Evolutionary conservation across 2,329 filamentous ascomycete species (phyloP).

Genomic region (Paraconiothyrium sp.): DNA sequence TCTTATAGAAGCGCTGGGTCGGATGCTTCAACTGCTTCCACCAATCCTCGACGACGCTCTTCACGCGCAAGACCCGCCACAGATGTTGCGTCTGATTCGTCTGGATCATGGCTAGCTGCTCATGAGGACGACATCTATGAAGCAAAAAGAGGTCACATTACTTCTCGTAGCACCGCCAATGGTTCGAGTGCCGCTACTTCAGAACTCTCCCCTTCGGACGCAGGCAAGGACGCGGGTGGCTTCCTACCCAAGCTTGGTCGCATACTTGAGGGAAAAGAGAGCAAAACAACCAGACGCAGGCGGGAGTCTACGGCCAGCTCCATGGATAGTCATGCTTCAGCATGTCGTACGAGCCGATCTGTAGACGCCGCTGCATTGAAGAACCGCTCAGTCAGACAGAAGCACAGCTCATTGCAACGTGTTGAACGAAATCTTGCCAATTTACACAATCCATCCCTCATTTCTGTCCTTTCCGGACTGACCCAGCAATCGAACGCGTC

Average conservation of each 20-base stretch:
- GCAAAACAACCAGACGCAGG: slow-evolving; percentile 29
- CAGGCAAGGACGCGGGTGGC: slow-evolving; percentile 31
- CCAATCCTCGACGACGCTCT: slow-evolving; percentile 36
- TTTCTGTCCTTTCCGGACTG: slow-evolving; percentile 54
- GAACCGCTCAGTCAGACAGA: slow-evolving; percentile 43
- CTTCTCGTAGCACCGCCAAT: slow-evolving; percentile 34
- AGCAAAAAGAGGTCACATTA: slow-evolving; percentile 30
- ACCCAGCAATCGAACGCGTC: slow-evolving; percentile 54
- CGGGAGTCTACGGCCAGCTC: slow-evolving; percentile 36
- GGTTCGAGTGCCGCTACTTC: slow-evolving; percentile 25
- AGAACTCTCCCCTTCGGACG: slow-evolving; percentile 22
- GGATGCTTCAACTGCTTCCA: slow-evolving; percentile 19
- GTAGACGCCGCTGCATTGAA: slow-evolving; percentile 34
- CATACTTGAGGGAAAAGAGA: slow-evolving; percentile 52
- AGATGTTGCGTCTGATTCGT: slow-evolving; percentile 30
- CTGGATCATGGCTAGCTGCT: slow-evolving; percentile 32
- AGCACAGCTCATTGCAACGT: slow-evolving; percentile 45
- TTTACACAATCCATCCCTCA: slow-evolving; percentile 53
- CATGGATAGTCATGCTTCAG: slow-evolving; percentile 18
- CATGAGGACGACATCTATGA: slow-evolving; percentile 35
- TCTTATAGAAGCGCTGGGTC: slow-evolving; percentile 24
- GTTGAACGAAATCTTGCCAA: slow-evolving; percentile 37
- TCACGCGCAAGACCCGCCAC: slow-evolving; percentile 33
- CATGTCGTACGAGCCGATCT: slow-evolving; percentile 29
- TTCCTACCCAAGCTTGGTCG: slow-evolving; percentile 54